phyloP scores from a whole-genome alignment of 495 filamentous ascomycete species.

The Hypoxylon trugodes region DNA sequence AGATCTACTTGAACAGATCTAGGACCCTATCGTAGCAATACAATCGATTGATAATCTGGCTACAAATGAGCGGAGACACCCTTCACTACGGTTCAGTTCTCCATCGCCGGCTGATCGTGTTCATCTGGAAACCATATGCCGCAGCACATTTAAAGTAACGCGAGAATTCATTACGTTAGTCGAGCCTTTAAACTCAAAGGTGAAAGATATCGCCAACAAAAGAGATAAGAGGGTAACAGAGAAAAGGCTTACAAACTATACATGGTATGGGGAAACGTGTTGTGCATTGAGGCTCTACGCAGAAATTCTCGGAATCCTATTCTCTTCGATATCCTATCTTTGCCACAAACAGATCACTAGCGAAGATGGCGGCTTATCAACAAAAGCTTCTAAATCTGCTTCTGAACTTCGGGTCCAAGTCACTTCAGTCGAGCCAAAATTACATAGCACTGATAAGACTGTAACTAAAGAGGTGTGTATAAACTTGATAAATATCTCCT shows the following conservation, averaged over 20 bases:
- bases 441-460: not conserved
- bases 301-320: slow-evolving; percentile 2
- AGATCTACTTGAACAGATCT: not conserved
- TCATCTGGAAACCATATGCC: not conserved
- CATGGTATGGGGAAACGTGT: not conserved
- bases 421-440: not conserved
- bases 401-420: not conserved
- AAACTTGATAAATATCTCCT: not conserved
- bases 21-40: not conserved
- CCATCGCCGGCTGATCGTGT: not conserved
- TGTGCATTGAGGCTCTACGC: not conserved
- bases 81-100: too few relatives aligned
- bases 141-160: not conserved
- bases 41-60: not conserved
- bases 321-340: not conserved
- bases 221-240: not conserved
- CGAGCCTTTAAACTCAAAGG: not conserved
- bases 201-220: not conserved
- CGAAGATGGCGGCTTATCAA: slow-evolving; percentile 1
- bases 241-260: not conserved
- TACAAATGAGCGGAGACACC: not conserved
- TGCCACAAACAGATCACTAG: not conserved
- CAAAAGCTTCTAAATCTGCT: not conserved
- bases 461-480: not conserved
- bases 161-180: not conserved